Conservation (phyloP, 495 filamentous ascomycete species). For the Hyaloscypha finlandica region DNA sequence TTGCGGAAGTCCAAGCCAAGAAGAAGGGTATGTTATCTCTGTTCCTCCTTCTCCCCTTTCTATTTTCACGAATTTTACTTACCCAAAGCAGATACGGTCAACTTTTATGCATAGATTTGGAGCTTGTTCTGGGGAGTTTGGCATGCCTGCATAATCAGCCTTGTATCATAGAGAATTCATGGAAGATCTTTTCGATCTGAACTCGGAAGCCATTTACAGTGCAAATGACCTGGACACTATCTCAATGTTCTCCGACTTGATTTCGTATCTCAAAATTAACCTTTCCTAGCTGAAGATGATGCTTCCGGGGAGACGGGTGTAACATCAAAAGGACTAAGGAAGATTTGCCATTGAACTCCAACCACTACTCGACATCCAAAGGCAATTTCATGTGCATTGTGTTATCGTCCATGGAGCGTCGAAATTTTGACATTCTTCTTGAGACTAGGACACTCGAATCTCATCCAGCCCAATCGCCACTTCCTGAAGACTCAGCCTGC, state of each 20-base stretch:
- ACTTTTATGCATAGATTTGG: conserved; percentile 23
- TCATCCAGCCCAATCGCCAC: too few relatives aligned
- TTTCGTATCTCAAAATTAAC: not conserved
- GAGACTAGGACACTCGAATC: too few relatives aligned
- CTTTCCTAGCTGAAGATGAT: not conserved
- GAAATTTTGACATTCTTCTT: too few relatives aligned
- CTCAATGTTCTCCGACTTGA: not conserved
- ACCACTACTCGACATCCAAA: too few relatives aligned
- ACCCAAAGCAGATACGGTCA: conserved; percentile 21
- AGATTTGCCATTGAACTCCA: too few relatives aligned
- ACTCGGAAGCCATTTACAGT: not conserved
- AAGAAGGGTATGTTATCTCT: conserved; percentile 60
- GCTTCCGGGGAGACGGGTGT: too few relatives aligned
- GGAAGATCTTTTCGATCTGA: not conserved
- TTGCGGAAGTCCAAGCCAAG: conserved; percentile 95
- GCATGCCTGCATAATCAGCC: conserved; percentile 14
- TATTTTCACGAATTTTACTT: not conserved
- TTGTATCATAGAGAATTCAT: conserved; percentile 24
- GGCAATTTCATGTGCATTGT: too few relatives aligned
- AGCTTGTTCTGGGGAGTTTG: conserved; percentile 18
- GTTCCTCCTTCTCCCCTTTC: not conserved
- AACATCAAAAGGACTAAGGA: too few relatives aligned
- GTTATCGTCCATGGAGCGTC: too few relatives aligned
- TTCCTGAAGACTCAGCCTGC: too few relatives aligned
- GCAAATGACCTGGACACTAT: too few relatives aligned